Base-by-base conservation (phyloP, 2,329 filamentous ascomycete genomes). In the Epichloe baconii region DNA sequence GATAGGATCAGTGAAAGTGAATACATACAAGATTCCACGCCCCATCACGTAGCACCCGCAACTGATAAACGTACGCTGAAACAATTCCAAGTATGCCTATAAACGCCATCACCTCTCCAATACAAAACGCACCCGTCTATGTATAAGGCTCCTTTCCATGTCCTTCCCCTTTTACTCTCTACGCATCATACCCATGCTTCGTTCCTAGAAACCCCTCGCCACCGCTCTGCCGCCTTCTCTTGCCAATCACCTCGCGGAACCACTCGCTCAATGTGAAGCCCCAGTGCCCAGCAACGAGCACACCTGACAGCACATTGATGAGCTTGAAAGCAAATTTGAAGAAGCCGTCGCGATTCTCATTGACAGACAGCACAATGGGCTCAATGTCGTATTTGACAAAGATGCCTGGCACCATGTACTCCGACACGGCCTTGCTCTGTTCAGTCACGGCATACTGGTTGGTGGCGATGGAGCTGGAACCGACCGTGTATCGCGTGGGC, bases 331-430 rank as follows among this genome's bases (percentile, higher is more conserved):
- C 54, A 59, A 98, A 80, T 23, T 78, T 74, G 57, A 95, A 69
- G 53, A 95, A 73, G 43, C 86, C 77, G 52, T 84, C 83, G 62
- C 89, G 81, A 62, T 82, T 81, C 71, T 97, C 91, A 55, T 85
- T 84, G 42, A 98, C 84, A 31, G 85, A 83, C 49, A 98, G 74
- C 66, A 93, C 72, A 60, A 98, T 90, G 1, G 93, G 93, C 74
- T 98, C 93, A 60, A 98, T 96, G 66, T 97, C 91, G 71, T 95
- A 98, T 72, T 97, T 98, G 78, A 98, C 87, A 66, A 97, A 98
- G 55, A 98, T 82, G 35, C 93, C 93, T 0, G 93, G 93, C 1
- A 96, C 79, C 53, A 73, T 56, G 59, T 75, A 81, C 61, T 94
- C 85, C 50, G 75, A 72, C 42, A 94, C 77, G 37, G 75, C 71